Base-by-base conservation (phyloP, 116 monocot species). In the Zostera marina region DNA sequence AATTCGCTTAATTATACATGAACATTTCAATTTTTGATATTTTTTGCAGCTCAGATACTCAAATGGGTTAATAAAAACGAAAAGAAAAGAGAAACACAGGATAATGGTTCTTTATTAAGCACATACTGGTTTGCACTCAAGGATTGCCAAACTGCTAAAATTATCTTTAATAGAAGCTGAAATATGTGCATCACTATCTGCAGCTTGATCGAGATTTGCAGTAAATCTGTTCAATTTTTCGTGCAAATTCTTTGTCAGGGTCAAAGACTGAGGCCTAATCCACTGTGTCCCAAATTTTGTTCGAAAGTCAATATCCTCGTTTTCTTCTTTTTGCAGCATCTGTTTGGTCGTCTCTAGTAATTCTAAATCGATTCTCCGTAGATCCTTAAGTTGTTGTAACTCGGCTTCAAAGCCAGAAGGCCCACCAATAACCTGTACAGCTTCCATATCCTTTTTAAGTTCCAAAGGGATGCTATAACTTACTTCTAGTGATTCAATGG, bases 311-410 rank as follows among this genome's bases (percentile, higher is more conserved):
- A 76, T 42, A 61, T 96, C 96, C 44, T 88, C 82, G 57, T 59
- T 76, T 47, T 82, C 88, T 74, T 96, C 96, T 70, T 85, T 88
- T 72, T 85, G 88, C 54, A 96, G 63, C 61, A 81, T 49, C 65
- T 89, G 82, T 66, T 96, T 89, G 47, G 78, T 74, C 72, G 85
- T 82, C 42, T 85, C 78, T 55, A 96, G 48, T 51, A 96, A 61
- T 56, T 89, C 96, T 69, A 88, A 80, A 60, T 84, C 85, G n/a
- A 96, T 89, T 64, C 85, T 96, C 66, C 76, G 81, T 72, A 89
- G 80, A 74, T 96, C 96, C 58, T 61, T 80, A 41, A 96, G 85
- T 69, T 96, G 85, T 58, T 96, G 88, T 54, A 96, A 58, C 68
- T 89, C 96, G 60, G 65, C 32, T 42, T 96, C 77, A 38, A 96